Base-by-base conservation (phyloP, 352 stramenopile species). In the Globisporangium orthogonon region DNA sequence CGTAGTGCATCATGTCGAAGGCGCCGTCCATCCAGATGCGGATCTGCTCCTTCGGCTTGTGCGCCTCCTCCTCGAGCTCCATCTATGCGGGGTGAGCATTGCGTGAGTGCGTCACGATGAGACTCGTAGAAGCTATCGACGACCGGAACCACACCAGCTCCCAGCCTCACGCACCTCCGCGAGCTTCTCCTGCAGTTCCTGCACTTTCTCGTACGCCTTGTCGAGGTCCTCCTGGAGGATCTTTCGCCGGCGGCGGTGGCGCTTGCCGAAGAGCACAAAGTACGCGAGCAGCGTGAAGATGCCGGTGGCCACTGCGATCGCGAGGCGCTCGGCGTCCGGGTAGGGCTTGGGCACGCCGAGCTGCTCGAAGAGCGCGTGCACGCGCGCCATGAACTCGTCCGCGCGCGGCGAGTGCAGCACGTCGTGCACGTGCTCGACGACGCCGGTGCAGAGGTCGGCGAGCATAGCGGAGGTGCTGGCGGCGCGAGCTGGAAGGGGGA, bases 1-100 rank as follows among this genome's bases (percentile, higher is more conserved):
- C 97, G 71, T 98, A 99, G 73, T 99, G 97, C 92, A 99, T 98
- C 80, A 99, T 96, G 71, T 99, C 97, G 72, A 99, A 99, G 31
- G 95, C 96, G 52, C 97, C 97, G 63, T 99, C 97, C 90, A 99
- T 98, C 83, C 97, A 99, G 62, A 99, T 98, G 54, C 94, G 89
- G 67, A 98, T 92, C 70, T 98, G 78, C 54, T 96, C 77, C 65
- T 89, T 90, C 23, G 85, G 70, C 58, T 78, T 70, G 11, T 66
- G 57, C 9, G 63, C 65, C 43, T 90, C 77, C 33, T 87, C 77
- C 49, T 96, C 85, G n/a, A 85, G 60, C 43, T 95, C 85, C 69
- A 94, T 91, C 66, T 87, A 54, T 52, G 43, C 2, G 1, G 35
- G 1, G 37, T 17, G 37, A 2, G 11, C 10, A 14, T 5, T 23